These are phyloP conservation scores for Naematelia aurantialba DNA, from an alignment of 768 basidiomycete genomes.

Conservation along the genomic window DNA sequence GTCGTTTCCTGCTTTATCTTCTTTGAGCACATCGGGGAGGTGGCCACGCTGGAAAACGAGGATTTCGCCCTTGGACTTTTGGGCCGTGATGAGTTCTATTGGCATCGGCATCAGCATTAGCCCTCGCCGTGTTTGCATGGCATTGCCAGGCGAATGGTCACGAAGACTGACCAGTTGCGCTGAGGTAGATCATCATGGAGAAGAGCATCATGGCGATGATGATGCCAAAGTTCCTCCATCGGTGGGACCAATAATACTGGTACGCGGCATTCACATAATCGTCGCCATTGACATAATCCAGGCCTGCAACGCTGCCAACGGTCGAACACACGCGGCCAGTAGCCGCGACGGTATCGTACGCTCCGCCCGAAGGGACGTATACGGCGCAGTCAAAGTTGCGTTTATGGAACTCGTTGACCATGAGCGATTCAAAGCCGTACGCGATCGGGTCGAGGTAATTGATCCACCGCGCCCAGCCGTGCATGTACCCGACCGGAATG, in stretches of 20 bases:
- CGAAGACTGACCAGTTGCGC: constrained; percentile 36
- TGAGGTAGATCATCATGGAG: constrained; percentile 42
- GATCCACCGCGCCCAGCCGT: constrained; percentile 54
- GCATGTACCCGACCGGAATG: constrained; percentile 50
- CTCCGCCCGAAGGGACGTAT: constrained; percentile 44
- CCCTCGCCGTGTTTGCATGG: no score
- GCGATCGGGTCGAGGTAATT: constrained; percentile 68
- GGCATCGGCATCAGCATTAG: constrained; percentile 1
- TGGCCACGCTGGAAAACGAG: constrained; percentile 49
- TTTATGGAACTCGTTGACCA: constrained; percentile 82
- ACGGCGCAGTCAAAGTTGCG: constrained; percentile 55
- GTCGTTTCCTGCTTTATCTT: not conserved
- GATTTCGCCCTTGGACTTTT: constrained; percentile 52
- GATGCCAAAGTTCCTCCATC: constrained; percentile 50
- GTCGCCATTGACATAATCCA: constrained; percentile 42
- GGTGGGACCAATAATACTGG: constrained; percentile 36
- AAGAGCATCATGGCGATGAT: constrained; percentile 28
- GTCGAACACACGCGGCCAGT: constrained; percentile 35
- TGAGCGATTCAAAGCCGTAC: constrained; percentile 71
- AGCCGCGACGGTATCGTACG: constrained; percentile 31
- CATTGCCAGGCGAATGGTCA: no score
- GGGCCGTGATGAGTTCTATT: constrained; percentile 44
- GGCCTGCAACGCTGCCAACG: constrained; percentile 42
- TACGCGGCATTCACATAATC: constrained; percentile 37
- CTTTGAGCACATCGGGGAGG: constrained; percentile 20